Base-by-base conservation (phyloP, 2,329 filamentous ascomycete genomes). In the Cryphonectria japonica region DNA sequence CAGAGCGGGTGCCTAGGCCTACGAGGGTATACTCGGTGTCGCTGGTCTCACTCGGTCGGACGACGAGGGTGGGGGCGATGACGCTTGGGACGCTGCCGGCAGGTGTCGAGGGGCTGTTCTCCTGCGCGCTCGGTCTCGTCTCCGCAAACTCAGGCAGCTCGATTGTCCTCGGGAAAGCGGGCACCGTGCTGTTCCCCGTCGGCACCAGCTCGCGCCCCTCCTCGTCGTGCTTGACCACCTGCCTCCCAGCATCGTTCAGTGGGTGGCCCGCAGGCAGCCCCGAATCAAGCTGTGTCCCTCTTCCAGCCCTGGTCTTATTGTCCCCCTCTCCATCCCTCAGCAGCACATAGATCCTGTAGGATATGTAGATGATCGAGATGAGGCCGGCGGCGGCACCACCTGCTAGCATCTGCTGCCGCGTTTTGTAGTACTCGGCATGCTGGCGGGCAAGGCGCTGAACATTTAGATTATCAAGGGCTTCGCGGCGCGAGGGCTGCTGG, bases 1-100 rank as follows among this genome's bases (percentile, higher is more conserved):
- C 96, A 0, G 92, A 94, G 69, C 96, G 89, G 73, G 97, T 91
- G 26, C 96, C 96, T 6, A 98, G 83, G 0, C 96, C 96, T 8
- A 98, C 87, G 0, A 98, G 86, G 32, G 94, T 95, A 80, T 98
- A 98, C 76, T 97, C 92, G 76, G 80, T 88, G 73, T 81, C 86
- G 72, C 83, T 78, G 76, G 69, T 78, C 76, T 65, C 74, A 70
- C 34, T 72, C 72, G 67, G 63, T 72, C 69, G 72, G 13, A 73
- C 52, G 6, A 73, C 72, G 72, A 52, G 76, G 76, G 19, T 79
- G 78, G 34, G 82, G 74, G 61, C 81, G 81, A n/a, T 67, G 29
- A 64, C 65, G 50, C 62, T 70, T 29, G 68, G 60, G 32, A 46
- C 74, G 54, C 79, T 78, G 5, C 68, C 77, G 54, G 46, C 71